Percentiles rank a stretch among this genome's conserved stretches.
Conservation (phyloP, 495 filamentous ascomycete species). For the Neurospora terricola region DNA sequence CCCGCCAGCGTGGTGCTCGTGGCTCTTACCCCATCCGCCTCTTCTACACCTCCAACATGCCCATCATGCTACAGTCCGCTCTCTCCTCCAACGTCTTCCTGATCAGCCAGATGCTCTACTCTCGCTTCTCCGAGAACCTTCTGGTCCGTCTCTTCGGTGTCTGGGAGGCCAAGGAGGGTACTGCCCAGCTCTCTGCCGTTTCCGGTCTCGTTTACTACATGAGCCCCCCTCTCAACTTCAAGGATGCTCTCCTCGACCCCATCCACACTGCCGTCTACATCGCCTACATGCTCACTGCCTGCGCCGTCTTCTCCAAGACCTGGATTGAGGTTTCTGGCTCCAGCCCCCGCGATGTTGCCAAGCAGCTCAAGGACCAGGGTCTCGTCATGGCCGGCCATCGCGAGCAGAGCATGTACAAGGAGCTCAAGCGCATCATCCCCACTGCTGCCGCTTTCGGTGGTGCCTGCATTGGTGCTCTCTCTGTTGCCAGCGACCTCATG, state of each 20-base stretch:
- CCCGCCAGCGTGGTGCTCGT: constrained; percentile 95
- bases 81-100: constrained; percentile 98
- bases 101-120: constrained; percentile 98
- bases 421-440: constrained; percentile 97
- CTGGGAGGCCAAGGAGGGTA: constrained; percentile 96
- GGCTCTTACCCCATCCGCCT: constrained; percentile 72
- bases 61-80: constrained; percentile 98
- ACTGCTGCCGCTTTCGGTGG: constrained; percentile 97
- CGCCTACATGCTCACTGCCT: constrained; percentile 92
- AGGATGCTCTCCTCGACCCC: constrained; percentile 88
- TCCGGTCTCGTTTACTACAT: constrained; percentile 98
- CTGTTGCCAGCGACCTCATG: constrained; percentile 88
- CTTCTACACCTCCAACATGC: constrained; percentile 91
- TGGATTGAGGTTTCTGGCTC: constrained; percentile 99
- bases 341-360: constrained; percentile 93
- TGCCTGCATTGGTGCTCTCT: constrained; percentile 96
- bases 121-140: constrained; percentile 95
- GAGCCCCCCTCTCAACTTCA: constrained; percentile 96
- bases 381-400: constrained; percentile 99
- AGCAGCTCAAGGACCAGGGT: constrained; percentile 99
- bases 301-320: constrained; percentile 98
- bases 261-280: constrained; percentile 96
- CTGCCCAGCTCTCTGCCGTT: constrained; percentile 83
- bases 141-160: constrained; percentile 92
- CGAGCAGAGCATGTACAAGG: constrained; percentile 99